Percentiles rank a stretch among this genome's conserved stretches.
These are phyloP conservation scores for Neurospora sp. DNA, from an alignment of 495 filamentous ascomycete species.

Conservation along the genomic window DNA sequence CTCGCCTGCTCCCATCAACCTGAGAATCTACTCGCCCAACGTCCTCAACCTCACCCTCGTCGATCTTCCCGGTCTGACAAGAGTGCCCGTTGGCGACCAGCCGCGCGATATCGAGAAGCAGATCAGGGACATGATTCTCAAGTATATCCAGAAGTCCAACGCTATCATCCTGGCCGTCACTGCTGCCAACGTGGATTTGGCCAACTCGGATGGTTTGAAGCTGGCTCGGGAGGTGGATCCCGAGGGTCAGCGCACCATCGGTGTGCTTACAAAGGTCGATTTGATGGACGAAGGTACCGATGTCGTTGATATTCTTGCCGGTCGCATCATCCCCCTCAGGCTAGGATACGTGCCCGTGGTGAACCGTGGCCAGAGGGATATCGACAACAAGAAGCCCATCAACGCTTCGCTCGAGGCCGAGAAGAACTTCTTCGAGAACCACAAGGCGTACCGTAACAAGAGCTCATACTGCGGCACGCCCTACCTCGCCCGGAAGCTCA, in stretches of 20 bases:
- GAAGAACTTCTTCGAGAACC: slow-evolving; percentile 95
- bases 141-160: slow-evolving; percentile 96
- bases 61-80: slow-evolving; percentile 93
- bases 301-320: slow-evolving; percentile 97
- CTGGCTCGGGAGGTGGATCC: slow-evolving; percentile 95
- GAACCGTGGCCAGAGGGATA: slow-evolving; percentile 97
- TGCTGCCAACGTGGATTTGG: slow-evolving; percentile 91
- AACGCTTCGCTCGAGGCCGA: slow-evolving; percentile 88
- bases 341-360: slow-evolving; percentile 97
- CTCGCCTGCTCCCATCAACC: slow-evolving; percentile 89
- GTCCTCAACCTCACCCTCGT: slow-evolving; percentile 96
- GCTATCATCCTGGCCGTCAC: slow-evolving; percentile 97
- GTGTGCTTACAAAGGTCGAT: slow-evolving; percentile 98
- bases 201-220: slow-evolving; percentile 97
- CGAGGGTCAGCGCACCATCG: slow-evolving; percentile 95
- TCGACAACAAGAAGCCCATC: slow-evolving; percentile 92
- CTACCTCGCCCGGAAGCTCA: slow-evolving; percentile 91
- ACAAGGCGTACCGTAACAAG: slow-evolving; percentile 98
- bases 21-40: slow-evolving; percentile 95
- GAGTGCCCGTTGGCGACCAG: slow-evolving; percentile 97
- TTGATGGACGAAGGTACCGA: slow-evolving; percentile 99
- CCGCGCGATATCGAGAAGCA: slow-evolving; percentile 96
- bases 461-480: slow-evolving; percentile 96
- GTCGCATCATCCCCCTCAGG: slow-evolving; percentile 91
- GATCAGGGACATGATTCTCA: slow-evolving; percentile 97